Base-by-base conservation (phyloP, 2,329 filamentous ascomycete genomes). In the Myriangium duriaei region DNA sequence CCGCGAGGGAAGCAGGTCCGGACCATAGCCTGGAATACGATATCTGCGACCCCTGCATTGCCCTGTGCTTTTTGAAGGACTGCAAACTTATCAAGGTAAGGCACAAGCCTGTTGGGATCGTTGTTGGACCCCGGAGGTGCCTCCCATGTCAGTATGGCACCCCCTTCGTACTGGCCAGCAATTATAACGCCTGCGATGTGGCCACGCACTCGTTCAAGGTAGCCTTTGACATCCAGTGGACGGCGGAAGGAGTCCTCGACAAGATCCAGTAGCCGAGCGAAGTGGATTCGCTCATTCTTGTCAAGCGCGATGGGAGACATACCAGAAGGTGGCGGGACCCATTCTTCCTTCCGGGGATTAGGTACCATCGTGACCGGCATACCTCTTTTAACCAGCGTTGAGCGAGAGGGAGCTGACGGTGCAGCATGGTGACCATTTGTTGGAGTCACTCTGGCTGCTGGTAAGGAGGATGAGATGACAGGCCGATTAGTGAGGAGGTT, bases 21-120 rank as follows among this genome's bases (percentile, higher is more conserved):
- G 4, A 94, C 84, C 82, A 98, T 93, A 21, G 86, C 80, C 45
- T 92, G 94, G 63, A 96, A 98, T 5, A 98, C 81, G 28, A 96
- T 81, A 54, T 98, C 91, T 1, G 91, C 88, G 3, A 96, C 87
- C 3, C 91, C 88, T 3, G 52, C 51, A 0, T 82, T 83, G 0
- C 91, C 91, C 57, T 98, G 91, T 10, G 79, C 81, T 43, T 76
- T 79, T 48, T 82, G 88, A 11, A 94, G 68, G 1, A 98, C 91
- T 1, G 91, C 91, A 54, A 98, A 96, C 57, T 98, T 98, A 60
- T 98, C 91, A 18, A 98, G 70, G 55, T 98, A 98, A 0, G 91
- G 91, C 0, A 98, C 82, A 47, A 85, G 72, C 7, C 81, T 72
- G 1, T 69, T 69, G 24, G 62, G 53, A 34, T 69, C 68, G 12